Evolutionary conservation across 2,329 filamentous ascomycete genomes (phyloP).

Genomic region (Sporothrix phasma): DNA sequence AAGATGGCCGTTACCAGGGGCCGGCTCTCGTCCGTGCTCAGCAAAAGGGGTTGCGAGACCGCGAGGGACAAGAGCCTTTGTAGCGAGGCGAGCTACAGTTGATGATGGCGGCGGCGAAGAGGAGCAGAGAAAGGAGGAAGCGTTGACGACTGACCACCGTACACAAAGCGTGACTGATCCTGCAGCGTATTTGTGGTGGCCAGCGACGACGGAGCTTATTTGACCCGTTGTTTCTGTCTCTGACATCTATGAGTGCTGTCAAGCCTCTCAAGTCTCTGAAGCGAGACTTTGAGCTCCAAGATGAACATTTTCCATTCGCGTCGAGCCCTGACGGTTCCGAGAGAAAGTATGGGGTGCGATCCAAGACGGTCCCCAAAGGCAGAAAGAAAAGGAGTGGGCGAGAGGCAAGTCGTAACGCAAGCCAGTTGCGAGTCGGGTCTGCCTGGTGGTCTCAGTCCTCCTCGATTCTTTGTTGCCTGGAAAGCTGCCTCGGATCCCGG

Average conservation of each 20-base stretch:
- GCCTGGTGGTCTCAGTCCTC: not conserved
- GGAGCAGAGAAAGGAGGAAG: not conserved
- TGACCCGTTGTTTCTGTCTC: not conserved
- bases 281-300: slow-evolving; percentile 3
- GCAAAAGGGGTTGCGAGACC: not conserved
- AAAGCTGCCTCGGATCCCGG: not conserved
- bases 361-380: not conserved
- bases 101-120: not conserved
- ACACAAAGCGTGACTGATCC: slow-evolving; percentile 1
- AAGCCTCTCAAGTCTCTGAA: too few species aligned
- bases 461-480: not conserved
- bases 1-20: not conserved
- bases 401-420: not conserved
- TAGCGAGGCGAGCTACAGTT: slow-evolving; percentile 18
- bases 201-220: not conserved
- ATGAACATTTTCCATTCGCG: slow-evolving; percentile 6
- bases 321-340: not conserved
- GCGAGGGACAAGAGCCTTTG: not conserved
- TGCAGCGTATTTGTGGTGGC: not conserved
- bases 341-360: not conserved
- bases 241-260: too few species aligned
- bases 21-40: not conserved
- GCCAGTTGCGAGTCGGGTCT: slow-evolving; percentile 1
- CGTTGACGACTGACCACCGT: not conserved
- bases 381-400: not conserved